Evolutionary conservation across 1,139 yeast genomes (phyloP).

Genomic region (Scheffersomyces titani): DNA sequence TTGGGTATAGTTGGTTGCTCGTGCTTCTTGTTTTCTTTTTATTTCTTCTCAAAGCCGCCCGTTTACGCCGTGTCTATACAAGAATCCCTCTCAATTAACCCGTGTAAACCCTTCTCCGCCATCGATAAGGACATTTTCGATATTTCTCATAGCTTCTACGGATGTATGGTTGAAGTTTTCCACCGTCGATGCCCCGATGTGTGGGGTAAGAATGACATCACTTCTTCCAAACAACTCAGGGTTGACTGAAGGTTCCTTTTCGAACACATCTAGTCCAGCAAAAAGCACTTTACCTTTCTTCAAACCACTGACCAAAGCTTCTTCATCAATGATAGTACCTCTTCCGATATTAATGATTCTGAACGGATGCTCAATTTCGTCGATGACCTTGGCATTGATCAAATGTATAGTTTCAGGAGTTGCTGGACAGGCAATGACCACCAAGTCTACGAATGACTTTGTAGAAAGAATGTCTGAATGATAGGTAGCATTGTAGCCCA

Average conservation of each 20-base stretch:
- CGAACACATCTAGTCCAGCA: conserved; percentile 29
- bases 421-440: conserved; percentile 28
- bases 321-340: conserved; percentile 24
- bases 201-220: conserved; percentile 27
- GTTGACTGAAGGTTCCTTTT: conserved; percentile 22
- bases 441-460: conserved; percentile 20
- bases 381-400: conserved; percentile 14
- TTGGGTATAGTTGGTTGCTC: background rate
- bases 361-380: conserved; percentile 16
- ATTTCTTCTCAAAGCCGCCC: background rate
- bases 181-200: conserved; percentile 23
- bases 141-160: conserved; percentile 37
- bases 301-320: conserved; percentile 24
- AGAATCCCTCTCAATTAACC: conserved; percentile 29
- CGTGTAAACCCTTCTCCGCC: conserved; percentile 34
- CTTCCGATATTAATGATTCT: conserved; percentile 26
- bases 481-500: conserved; percentile 50
- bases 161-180: conserved; percentile 27
- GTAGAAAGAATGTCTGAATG: conserved; percentile 24
- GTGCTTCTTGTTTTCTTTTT: background rate
- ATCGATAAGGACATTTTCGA: conserved; percentile 36
- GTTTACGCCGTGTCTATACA: background rate
- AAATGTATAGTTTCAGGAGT: conserved; percentile 23
- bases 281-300: conserved; percentile 22
- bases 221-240: conserved; percentile 21